A percentile compares a stretch with the other conserved stretches of the same genome.
These are phyloP conservation scores for Xylaria venustula DNA, from an alignment of 495 filamentous ascomycete species.

Conservation along the genomic window DNA sequence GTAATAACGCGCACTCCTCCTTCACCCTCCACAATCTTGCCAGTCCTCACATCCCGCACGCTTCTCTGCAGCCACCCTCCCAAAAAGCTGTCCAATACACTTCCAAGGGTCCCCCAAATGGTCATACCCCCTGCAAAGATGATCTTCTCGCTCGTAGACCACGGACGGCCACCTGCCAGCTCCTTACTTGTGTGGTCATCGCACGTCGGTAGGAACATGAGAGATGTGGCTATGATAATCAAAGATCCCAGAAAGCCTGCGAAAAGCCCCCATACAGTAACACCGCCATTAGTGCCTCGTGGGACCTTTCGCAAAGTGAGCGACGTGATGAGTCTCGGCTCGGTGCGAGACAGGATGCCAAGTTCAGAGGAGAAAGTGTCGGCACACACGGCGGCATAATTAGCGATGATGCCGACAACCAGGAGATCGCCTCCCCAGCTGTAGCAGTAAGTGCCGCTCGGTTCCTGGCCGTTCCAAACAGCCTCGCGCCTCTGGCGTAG, in stretches of 20 bases:
- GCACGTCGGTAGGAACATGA: slow-evolving; percentile 71
- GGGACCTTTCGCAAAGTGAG: slow-evolving; percentile 72
- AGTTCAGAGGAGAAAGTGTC: slow-evolving; percentile 97
- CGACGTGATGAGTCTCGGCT: slow-evolving; percentile 85
- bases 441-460: slow-evolving; percentile 43
- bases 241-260: slow-evolving; percentile 76
- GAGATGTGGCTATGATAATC: slow-evolving; percentile 64
- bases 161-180: slow-evolving; percentile 39
- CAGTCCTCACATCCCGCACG: slow-evolving; percentile 77
- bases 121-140: slow-evolving; percentile 61
- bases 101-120: slow-evolving; percentile 72
- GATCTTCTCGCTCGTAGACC: slow-evolving; percentile 48
- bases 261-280: slow-evolving; percentile 67
- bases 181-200: slow-evolving; percentile 28
- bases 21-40: slow-evolving; percentile 85
- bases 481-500: slow-evolving; percentile 45
- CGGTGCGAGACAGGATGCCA: slow-evolving; percentile 76
- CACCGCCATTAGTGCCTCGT: slow-evolving; percentile 88
- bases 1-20: slow-evolving; percentile 74
- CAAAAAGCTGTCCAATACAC: slow-evolving; percentile 79
- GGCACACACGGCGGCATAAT: slow-evolving; percentile 88
- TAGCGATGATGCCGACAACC: slow-evolving; percentile 58
- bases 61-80: slow-evolving; percentile 84
- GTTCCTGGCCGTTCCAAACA: slow-evolving; percentile 16
- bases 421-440: slow-evolving; percentile 55